phyloP scores from a whole-genome alignment of 75 land plant genomes.

The Selaginella moellendorffii region DNA sequence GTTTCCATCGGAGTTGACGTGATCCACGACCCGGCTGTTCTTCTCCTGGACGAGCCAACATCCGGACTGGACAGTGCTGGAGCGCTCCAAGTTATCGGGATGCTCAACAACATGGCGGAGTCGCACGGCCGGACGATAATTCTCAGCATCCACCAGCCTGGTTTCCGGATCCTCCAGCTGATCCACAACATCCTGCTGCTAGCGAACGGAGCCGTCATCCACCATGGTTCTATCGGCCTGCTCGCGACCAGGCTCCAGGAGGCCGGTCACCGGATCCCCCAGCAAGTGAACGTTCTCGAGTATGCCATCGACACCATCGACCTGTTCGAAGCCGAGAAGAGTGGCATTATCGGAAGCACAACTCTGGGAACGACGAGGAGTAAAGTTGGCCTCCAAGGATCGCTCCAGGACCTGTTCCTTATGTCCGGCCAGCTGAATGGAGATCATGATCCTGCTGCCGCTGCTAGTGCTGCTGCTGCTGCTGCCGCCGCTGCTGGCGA shows the following conservation, averaged over 20 bases:
- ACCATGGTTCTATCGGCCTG: conserved; percentile 49
- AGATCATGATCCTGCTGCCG: background rate
- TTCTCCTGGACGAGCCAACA: conserved; percentile 84
- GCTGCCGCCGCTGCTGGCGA: background rate
- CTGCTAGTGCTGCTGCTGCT: too few species aligned
- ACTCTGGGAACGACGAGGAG: background rate
- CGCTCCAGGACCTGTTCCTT: conserved; percentile 12
- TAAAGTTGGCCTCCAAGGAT: background rate
- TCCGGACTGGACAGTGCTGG: conserved; percentile 79
- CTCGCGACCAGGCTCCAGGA: conserved; percentile 28
- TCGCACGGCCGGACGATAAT: conserved; percentile 44
- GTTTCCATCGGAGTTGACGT: background rate
- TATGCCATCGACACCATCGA: conserved; percentile 74
- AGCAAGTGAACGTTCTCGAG: conserved; percentile 65
- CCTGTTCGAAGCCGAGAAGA: conserved; percentile 6
- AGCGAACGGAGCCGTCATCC: conserved; percentile 59
- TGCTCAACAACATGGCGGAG: conserved; percentile 75
- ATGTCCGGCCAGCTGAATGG: background rate
- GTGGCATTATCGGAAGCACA: conserved; percentile 6
- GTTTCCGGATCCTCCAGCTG: conserved; percentile 58
- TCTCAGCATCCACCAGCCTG: conserved; percentile 82
- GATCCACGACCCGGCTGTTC: conserved; percentile 65
- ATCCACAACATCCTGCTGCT: conserved; percentile 53
- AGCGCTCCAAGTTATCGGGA: conserved; percentile 58
- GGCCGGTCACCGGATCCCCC: conserved; percentile 47